Conservation (phyloP, 2,329 filamentous ascomycete species). For the Venturia asperata region DNA sequence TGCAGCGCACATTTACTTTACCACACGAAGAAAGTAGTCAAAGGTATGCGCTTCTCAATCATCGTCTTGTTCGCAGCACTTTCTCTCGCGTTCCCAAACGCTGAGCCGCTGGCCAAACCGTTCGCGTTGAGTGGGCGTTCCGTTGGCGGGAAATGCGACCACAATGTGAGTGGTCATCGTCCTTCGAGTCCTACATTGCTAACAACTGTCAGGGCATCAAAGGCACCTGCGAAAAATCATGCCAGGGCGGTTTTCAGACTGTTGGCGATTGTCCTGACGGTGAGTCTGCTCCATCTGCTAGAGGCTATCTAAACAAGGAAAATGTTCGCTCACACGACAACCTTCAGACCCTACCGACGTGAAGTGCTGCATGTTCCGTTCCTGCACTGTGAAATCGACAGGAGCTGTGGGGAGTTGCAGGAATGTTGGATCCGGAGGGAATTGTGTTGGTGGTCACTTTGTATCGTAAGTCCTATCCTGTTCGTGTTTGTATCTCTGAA, state of each 20-base stretch:
- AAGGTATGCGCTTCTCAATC: not conserved
- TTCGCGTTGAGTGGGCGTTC: not conserved
- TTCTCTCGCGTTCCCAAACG: not conserved
- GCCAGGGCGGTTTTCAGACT: slow-evolving; percentile 11
- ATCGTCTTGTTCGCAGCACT: slow-evolving; percentile 1
- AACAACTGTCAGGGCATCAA: not conserved
- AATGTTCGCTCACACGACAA: not conserved
- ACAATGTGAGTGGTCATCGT: not conserved
- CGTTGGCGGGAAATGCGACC: slow-evolving; percentile 10
- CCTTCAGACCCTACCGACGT: slow-evolving; percentile 6
- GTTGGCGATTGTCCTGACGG: slow-evolving; percentile 12
- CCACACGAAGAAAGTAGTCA: not conserved
- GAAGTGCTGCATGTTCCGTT: slow-evolving; percentile 8
- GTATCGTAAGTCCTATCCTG: not conserved
- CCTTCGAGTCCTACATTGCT: not conserved
- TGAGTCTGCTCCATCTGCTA: no score
- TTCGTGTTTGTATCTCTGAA: not conserved
- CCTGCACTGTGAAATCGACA: not conserved
- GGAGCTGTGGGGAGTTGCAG: slow-evolving; percentile 3
- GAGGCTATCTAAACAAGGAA: no score
- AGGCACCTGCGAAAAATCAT: slow-evolving; percentile 14
- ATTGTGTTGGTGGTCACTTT: slow-evolving; percentile 11
- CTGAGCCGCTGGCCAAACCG: not conserved
- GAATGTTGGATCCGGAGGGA: slow-evolving; percentile 8
- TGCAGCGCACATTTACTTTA: not conserved